A percentile compares a stretch with the other conserved stretches of the same genome.
Evolutionary conservation across 345 rosid genomes (phyloP).

Genomic region (Eucalyptus pauciflora): DNA sequence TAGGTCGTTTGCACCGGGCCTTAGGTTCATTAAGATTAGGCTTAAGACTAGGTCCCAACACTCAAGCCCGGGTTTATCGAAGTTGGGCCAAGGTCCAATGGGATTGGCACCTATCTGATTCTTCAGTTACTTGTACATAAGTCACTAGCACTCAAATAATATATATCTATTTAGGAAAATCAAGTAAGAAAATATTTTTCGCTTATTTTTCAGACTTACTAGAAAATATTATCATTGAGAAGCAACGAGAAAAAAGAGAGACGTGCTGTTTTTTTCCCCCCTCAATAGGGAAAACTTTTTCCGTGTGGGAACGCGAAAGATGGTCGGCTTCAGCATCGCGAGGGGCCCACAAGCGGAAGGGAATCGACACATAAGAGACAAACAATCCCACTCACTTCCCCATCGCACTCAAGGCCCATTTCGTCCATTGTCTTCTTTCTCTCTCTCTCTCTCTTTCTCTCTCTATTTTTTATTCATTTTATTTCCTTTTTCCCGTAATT

Average conservation of each 20-base stretch:
- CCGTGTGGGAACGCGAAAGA: not conserved
- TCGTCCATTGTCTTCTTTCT: not conserved
- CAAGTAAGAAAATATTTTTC: too few species aligned
- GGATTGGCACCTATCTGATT: too few species aligned
- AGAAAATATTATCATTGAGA: too few species aligned
- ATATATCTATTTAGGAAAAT: too few species aligned
- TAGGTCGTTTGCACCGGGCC: rapidly evolving
- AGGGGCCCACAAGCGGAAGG: not conserved
- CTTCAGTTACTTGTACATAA: rapidly evolving
- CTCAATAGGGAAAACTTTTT: not conserved
- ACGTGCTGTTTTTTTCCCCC: too few species aligned
- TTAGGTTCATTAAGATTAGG: not conserved
- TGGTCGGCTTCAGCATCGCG: not conserved
- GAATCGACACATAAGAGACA: not conserved
- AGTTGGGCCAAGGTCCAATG: too few species aligned
- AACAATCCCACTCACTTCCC: not conserved
- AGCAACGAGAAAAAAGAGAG: too few species aligned
- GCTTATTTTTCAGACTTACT: too few species aligned
- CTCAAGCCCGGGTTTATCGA: rapidly evolving
- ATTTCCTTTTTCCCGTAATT: not conserved
- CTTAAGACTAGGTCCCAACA: too few species aligned
- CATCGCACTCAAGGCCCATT: not conserved
- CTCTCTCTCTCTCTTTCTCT: too few species aligned
- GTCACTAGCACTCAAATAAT: too few species aligned
- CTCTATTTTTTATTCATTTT: too few species aligned